These are phyloP conservation scores for Oropetium thomaeum DNA, from an alignment of 176 grass and related monocot genomes.

Conservation along the genomic window DNA sequence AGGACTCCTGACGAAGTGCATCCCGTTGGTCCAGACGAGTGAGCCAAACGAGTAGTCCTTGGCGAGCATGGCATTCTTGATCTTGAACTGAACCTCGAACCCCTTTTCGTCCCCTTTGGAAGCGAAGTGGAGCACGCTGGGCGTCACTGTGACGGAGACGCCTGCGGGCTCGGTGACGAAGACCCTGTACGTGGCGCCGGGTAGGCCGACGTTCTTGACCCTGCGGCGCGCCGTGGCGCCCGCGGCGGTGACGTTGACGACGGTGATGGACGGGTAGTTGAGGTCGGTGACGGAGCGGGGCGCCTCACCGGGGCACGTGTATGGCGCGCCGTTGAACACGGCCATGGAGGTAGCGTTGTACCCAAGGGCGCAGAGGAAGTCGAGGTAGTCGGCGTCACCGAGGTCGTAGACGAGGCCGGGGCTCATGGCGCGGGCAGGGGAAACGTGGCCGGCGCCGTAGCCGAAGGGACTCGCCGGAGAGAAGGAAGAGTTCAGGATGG, in stretches of 20 bases:
- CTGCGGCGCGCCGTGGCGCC: conserved; percentile 38
- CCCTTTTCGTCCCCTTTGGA: conserved; percentile 62
- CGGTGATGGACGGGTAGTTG: conserved; percentile 78
- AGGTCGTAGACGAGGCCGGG: conserved; percentile 82
- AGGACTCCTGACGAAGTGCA: conserved; percentile 51
- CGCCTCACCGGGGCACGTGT: conserved; percentile 45
- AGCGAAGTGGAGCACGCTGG: conserved; percentile 24
- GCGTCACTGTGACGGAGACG: conserved; percentile 42
- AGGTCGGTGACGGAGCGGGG: conserved; percentile 34
- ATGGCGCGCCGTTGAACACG: conserved; percentile 38
- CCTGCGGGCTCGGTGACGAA: conserved; percentile 38
- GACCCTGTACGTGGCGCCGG: conserved; percentile 45
- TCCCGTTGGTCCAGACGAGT: conserved; percentile 62
- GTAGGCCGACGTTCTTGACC: conserved; percentile 61
- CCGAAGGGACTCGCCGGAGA: conserved; percentile 47
- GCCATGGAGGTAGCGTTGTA: conserved; percentile 52
- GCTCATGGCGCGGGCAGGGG: conserved; percentile 45
- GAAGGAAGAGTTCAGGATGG: conserved; percentile 43
- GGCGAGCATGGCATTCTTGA: background rate
- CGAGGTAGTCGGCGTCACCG: conserved; percentile 48
- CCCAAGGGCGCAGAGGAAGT: conserved; percentile 58
- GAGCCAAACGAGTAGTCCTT: conserved; percentile 45
- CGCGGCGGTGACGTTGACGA: conserved; percentile 27
- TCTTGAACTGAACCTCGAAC: conserved; percentile 45
- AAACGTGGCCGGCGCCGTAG: conserved; percentile 64